These are phyloP conservation scores for Aspergillus pseudoviridinutans DNA, from an alignment of 2,329 filamentous ascomycete species.

Conservation along the genomic window DNA sequence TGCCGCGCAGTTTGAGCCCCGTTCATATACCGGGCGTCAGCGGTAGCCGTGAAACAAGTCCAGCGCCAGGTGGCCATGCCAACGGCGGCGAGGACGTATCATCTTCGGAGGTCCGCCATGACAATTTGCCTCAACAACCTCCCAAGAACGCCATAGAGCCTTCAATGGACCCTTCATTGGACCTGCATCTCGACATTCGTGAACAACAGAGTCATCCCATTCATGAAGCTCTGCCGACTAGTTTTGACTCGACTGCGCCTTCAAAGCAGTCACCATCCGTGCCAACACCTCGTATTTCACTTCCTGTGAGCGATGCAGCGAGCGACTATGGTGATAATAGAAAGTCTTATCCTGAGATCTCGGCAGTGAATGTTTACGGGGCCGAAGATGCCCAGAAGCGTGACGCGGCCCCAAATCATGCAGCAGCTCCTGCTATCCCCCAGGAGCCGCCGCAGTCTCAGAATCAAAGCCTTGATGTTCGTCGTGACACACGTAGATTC, in stretches of 20 bases:
- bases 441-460: constrained; percentile 22
- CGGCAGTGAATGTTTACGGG: constrained; percentile 28
- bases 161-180: constrained; percentile 6
- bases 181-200: constrained; percentile 19
- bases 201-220: constrained; percentile 20
- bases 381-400: constrained; percentile 19
- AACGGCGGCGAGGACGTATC: background rate
- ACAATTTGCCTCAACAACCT: background rate
- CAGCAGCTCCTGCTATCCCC: constrained; percentile 17
- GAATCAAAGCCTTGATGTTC: constrained; percentile 23
- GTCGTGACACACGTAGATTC: constrained; percentile 47
- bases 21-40: constrained; percentile 12
- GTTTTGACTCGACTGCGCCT: constrained; percentile 12
- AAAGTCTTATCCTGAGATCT: constrained; percentile 45
- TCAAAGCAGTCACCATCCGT: constrained; percentile 15
- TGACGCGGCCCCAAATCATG: constrained; percentile 9
- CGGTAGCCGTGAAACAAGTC: constrained; percentile 7
- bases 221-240: constrained; percentile 13
- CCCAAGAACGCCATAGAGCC: constrained; percentile 9
- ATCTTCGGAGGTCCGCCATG: background rate
- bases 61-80: background rate
- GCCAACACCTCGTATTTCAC: constrained; percentile 33
- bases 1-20: constrained; percentile 19
- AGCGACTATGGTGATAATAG: constrained; percentile 55
- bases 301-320: constrained; percentile 46